Evolutionary conservation across 768 basidiomycete species (phyloP).

Genomic region (Serendipita vermifera): DNA sequence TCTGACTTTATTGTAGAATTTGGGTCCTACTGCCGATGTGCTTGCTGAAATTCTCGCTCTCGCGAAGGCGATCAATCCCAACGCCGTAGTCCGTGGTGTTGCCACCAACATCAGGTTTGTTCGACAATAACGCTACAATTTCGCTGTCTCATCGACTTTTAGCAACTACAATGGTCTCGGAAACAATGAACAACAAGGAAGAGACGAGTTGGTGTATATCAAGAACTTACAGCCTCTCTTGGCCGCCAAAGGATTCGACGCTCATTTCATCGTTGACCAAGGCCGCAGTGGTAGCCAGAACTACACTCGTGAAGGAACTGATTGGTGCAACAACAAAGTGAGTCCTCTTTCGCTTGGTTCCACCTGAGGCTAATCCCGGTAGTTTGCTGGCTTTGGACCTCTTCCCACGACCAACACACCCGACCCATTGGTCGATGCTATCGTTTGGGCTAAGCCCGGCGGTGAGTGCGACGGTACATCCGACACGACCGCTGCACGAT

Average conservation of each 20-base stretch:
- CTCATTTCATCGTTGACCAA: conserved; percentile 30
- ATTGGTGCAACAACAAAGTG: conserved; percentile 26
- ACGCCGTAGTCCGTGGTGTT: conserved; percentile 22
- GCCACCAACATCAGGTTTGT: conserved; percentile 15
- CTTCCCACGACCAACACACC: conserved; percentile 15
- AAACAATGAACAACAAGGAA: conserved; percentile 20
- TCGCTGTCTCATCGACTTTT: conserved; percentile 17
- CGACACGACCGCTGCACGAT: conserved; percentile 7
- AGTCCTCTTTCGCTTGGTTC: not conserved
- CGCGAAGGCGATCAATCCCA: conserved; percentile 21
- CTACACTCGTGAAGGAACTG: conserved; percentile 19
- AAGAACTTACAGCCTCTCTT: conserved; percentile 24
- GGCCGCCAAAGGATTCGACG: conserved; percentile 22
- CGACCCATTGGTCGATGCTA: conserved; percentile 12
- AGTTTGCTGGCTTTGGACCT: conserved; percentile 19
- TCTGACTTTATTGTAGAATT: conserved; percentile 19
- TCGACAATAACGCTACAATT: not conserved
- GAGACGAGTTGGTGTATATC: conserved; percentile 26
- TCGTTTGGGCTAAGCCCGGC: conserved; percentile 16
- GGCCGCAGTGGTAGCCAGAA: conserved; percentile 23
- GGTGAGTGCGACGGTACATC: conserved; percentile 11
- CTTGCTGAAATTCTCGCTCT: conserved; percentile 22
- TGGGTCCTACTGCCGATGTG: conserved; percentile 23
- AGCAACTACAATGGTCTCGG: conserved; percentile 27
- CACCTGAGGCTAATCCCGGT: not conserved